A percentile compares a stretch with the other conserved stretches of the same genome.
These are phyloP conservation scores for Vanilla planifolia DNA, from an alignment of 106 monocot genomes.

Conservation along the genomic window DNA sequence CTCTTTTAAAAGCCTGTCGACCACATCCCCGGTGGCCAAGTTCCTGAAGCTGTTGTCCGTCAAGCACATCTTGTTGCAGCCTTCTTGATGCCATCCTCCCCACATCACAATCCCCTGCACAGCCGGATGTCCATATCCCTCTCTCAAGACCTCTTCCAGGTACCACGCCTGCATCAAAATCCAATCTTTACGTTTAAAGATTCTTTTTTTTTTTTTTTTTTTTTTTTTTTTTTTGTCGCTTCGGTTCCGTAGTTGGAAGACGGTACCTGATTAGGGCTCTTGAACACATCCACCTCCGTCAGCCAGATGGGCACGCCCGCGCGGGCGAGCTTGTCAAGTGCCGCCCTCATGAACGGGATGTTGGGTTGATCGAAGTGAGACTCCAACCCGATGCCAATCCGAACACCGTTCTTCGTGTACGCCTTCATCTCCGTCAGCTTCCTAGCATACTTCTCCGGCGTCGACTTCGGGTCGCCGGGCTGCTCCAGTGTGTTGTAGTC, in stretches of 20 bases:
- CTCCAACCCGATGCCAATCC: constrained; percentile 63
- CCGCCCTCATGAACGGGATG: constrained; percentile 62
- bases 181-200: background rate
- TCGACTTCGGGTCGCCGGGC: constrained; percentile 21
- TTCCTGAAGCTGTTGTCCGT: constrained; percentile 79
- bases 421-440: constrained; percentile 42
- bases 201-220: background rate
- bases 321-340: constrained; percentile 49
- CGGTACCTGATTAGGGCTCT: constrained; percentile 30
- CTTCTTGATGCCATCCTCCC: constrained; percentile 50
- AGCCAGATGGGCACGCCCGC: constrained; percentile 65
- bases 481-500: constrained; percentile 73
- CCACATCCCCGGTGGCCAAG: constrained; percentile 57
- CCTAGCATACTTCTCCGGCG: constrained; percentile 37
- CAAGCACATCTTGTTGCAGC: constrained; percentile 67
- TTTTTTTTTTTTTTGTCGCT: no score
- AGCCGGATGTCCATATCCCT: constrained; percentile 54
- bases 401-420: constrained; percentile 5
- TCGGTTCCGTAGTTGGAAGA: no score
- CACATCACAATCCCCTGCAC: constrained; percentile 80
- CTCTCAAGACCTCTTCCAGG: constrained; percentile 67
- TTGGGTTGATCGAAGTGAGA: constrained; percentile 55
- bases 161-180: constrained; percentile 30
- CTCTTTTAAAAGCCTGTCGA: constrained; percentile 54
- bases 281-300: constrained; percentile 66